These are phyloP conservation scores for Pterulicium gracile DNA, from an alignment of 1,284 basidiomycete genomes.

Conservation along the genomic window DNA sequence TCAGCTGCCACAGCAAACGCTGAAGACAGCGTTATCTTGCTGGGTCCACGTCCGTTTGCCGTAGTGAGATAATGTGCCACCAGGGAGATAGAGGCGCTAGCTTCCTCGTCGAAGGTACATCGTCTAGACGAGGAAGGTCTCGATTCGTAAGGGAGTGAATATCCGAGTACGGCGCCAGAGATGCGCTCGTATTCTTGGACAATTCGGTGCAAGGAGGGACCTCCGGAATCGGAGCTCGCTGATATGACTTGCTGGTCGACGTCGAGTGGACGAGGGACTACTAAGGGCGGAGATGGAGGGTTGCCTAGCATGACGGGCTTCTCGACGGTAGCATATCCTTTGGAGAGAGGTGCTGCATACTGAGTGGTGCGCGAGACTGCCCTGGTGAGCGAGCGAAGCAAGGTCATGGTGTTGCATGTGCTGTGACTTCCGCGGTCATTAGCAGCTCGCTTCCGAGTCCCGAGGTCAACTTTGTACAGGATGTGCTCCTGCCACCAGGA, in stretches of 20 bases:
- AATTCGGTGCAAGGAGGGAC: constrained; percentile 11
- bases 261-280: too few species aligned
- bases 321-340: not conserved
- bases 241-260: too few species aligned
- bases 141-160: constrained; percentile 40
- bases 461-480: too few species aligned
- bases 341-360: not conserved
- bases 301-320: too few species aligned
- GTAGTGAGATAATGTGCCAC: constrained; percentile 48
- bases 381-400: too few species aligned
- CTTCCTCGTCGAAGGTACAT: constrained; percentile 11
- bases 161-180: constrained; percentile 31
- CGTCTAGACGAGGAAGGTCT: constrained; percentile 25
- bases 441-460: too few species aligned
- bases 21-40: constrained; percentile 47
- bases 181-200: constrained; percentile 28
- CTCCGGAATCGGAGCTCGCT: not conserved
- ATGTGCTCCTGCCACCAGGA: too few species aligned
- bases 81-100: constrained; percentile 29
- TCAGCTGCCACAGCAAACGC: constrained; percentile 45
- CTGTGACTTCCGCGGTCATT: too few species aligned
- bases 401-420: too few species aligned
- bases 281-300: too few species aligned
- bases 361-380: too few species aligned
- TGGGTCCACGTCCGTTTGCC: constrained; percentile 21